phyloP scores from a whole-genome alignment of 179 eudicot species.

The Drosera spatulata region DNA sequence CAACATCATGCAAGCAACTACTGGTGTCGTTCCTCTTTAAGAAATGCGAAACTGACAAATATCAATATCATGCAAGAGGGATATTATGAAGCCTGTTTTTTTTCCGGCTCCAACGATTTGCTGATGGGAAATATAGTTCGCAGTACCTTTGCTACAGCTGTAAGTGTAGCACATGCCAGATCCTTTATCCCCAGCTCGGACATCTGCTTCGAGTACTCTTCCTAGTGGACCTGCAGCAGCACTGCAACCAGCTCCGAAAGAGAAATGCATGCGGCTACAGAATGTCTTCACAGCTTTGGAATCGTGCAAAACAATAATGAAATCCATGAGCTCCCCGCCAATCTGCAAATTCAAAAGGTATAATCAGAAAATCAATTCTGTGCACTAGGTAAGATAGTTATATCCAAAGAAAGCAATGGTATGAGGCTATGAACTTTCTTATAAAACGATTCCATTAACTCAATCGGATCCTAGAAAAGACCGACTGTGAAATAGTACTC shows the following conservation, averaged over 20 bases:
- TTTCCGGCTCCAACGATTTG: no score
- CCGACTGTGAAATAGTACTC: no score
- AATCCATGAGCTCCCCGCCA: conserved; percentile 95
- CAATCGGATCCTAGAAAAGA: no score
- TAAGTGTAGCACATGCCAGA: conserved; percentile 97
- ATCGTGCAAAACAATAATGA: conserved; percentile 92
- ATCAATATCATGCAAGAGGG: no score
- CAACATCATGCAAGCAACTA: no score
- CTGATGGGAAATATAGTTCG: no score
- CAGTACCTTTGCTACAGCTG: conserved; percentile 95
- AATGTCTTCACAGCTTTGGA: conserved; percentile 88
- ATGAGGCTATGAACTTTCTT: no score
- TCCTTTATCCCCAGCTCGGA: conserved; percentile 94
- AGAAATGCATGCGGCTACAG: conserved; percentile 95
- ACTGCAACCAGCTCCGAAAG: conserved; percentile 99
- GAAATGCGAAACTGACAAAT: no score
- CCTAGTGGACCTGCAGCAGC: conserved; percentile 99
- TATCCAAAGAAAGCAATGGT: no score
- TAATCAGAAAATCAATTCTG: not conserved
- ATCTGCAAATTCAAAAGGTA: conserved; percentile 26
- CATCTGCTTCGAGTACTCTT: conserved; percentile 94
- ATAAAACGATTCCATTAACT: no score
- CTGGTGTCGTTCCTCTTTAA: no score
- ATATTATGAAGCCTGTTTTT: no score
- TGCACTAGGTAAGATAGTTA: not conserved